phyloP scores from a whole-genome alignment of 169 alveolate species.

The Plasmodium knowlesi region DNA sequence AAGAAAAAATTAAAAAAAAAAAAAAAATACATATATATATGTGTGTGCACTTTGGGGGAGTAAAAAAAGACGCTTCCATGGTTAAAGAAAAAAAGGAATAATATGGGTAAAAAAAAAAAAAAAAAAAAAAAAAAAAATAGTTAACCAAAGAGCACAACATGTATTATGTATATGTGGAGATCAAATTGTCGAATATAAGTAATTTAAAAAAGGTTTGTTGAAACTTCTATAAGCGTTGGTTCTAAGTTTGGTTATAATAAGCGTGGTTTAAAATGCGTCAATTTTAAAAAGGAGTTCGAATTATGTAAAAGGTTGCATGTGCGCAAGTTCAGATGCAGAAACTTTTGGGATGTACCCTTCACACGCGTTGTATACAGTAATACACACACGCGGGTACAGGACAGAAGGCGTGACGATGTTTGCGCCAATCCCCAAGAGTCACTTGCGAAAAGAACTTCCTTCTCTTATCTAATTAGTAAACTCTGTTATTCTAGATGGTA shows the following conservation, averaged over 20 bases:
- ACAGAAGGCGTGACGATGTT: not conserved
- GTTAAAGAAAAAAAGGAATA: not conserved
- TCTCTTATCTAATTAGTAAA: not conserved
- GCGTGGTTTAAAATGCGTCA: not conserved
- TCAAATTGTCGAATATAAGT: not conserved
- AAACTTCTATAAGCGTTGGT: not conserved
- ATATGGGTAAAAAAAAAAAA: not conserved
- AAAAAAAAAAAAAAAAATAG: not conserved
- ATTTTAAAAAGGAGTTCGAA: not conserved
- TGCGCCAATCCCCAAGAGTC: not conserved
- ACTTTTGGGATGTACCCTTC: not conserved
- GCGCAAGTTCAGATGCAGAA: not conserved
- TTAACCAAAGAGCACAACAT: not conserved
- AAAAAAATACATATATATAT: not conserved
- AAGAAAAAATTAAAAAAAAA: slow-evolving; percentile 33
- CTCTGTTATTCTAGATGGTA: not conserved
- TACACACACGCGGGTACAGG: not conserved
- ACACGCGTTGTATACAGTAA: not conserved
- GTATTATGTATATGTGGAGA: not conserved
- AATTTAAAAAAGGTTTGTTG: not conserved
- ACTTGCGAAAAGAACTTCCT: not conserved
- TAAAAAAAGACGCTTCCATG: not conserved
- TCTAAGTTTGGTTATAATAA: not conserved
- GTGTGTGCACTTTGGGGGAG: not conserved
- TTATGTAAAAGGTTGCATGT: not conserved